Conservation (phyloP, 495 filamentous ascomycete genomes). For the Penicillium canariense region DNA sequence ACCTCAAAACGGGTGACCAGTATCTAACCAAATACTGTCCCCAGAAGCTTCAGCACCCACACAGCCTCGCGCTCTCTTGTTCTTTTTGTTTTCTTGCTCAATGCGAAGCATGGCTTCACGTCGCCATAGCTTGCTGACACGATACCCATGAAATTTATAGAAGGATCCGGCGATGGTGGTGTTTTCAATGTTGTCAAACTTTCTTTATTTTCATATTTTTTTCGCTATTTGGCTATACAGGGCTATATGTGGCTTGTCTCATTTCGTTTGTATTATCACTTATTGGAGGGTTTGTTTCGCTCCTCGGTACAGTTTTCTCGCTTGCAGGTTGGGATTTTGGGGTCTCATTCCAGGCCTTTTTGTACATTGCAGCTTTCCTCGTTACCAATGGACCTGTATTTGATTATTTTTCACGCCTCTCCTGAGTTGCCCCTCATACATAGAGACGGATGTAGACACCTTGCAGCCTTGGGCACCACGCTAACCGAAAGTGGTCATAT, state of each 20-base stretch:
- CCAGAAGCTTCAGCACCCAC: neutral
- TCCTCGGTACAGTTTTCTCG: conserved; percentile 2
- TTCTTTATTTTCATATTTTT: conserved; percentile 5
- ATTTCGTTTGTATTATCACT: conserved; percentile 14
- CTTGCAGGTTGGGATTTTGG: neutral
- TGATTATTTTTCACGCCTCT: neutral
- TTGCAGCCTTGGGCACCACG: conserved; percentile 24
- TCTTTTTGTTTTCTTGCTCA: conserved; percentile 1
- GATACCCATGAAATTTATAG: conserved; percentile 44
- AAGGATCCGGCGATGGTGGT: conserved; percentile 37
- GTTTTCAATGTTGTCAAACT: conserved; percentile 23
- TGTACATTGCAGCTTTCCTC: conserved; percentile 12
- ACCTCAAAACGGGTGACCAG: conserved; percentile 51
- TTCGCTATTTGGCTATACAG: conserved; percentile 3
- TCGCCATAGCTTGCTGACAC: conserved; percentile 25
- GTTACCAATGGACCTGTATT: neutral
- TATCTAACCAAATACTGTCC: conserved; percentile 21
- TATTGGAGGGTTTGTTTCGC: neutral
- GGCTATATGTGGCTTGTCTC: conserved; percentile 1
- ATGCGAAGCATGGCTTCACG: conserved; percentile 6
- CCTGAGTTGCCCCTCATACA: neutral
- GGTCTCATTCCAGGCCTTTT: conserved; percentile 1
- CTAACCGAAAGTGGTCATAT: conserved; percentile 38
- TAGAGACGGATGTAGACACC: neutral
- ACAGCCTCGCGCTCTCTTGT: neutral